These are phyloP conservation scores for Suillus variegatus DNA, from an alignment of 768 basidiomycete species.

Conservation along the genomic window DNA sequence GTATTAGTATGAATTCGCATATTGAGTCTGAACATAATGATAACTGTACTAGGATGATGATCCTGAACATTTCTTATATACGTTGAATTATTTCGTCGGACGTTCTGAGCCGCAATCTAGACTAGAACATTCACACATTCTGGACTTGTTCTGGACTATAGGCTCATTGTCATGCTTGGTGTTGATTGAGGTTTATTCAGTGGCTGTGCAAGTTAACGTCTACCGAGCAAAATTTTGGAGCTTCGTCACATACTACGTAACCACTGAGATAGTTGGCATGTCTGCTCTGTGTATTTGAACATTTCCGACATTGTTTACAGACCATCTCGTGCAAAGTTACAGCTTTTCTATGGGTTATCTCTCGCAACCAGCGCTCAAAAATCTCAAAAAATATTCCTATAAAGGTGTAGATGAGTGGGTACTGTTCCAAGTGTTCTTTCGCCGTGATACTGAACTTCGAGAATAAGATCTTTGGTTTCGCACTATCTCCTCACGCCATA, in stretches of 20 bases:
- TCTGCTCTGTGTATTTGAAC: background rate
- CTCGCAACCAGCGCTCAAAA: constrained; percentile 64
- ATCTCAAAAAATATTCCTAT: constrained; percentile 77
- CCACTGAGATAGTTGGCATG: constrained; percentile 1
- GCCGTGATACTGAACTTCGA: constrained; percentile 10
- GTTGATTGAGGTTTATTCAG: background rate
- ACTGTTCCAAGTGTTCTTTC: constrained; percentile 4
- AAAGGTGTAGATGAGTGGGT: constrained; percentile 80
- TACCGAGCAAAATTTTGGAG: background rate
- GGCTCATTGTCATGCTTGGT: no score
- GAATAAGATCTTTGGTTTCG: constrained; percentile 64
- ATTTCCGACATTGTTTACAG: background rate
- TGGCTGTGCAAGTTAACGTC: background rate
- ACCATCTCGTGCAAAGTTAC: background rate
- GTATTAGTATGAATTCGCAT: background rate
- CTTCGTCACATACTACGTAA: background rate
- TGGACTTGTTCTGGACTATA: no score
- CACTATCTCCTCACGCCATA: constrained; percentile 78
- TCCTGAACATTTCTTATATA: background rate
- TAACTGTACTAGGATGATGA: background rate
- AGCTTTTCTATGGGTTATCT: constrained; percentile 58
- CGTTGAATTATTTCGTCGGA: background rate
- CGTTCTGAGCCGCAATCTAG: background rate
- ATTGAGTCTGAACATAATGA: background rate
- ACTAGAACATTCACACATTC: no score